Evolutionary conservation across 768 basidiomycete species (phyloP), one percentile per base, ranked within the genome.

Genomic region (Crassisporium funariophilum): DNA sequence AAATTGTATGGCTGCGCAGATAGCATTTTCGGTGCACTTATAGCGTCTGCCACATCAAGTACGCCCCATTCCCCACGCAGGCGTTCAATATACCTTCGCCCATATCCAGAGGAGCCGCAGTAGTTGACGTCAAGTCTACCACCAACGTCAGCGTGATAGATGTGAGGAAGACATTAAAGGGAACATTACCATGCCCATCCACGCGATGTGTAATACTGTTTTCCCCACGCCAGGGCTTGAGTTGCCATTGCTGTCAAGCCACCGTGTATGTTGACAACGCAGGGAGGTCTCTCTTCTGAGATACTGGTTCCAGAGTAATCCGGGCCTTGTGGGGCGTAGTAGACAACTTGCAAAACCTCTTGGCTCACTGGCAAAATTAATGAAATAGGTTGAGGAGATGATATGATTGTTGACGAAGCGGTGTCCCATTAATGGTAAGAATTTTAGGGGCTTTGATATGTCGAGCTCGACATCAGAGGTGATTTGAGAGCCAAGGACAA

Each of bases 41-140:
- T 78, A 46, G 77, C 77, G 60, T 91, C 89, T 16, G 73, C 64
- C 1, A 84, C 75, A 54, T 91, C 88, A 7, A 82, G 75, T 16
- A 87, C 53, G 4, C 88, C 88, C 88, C 88, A 91, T 8, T 77
- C 64, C 4, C 73, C 76, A 33, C 68, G 66, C 2, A 90, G 77
- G 12, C 84, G 77, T 43, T 74, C 72, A 49, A 77, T 78, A 58
- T 86, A 90, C 38, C 68, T 65, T 4, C 84, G 75, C 0, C 88
- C 88, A 56, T 83, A 88, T 0, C 87, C 83, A 5, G 78, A 77
- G 1, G 83, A 84, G 1, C 88, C 88, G 1, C 84, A 76, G 50
- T 88, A 83, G 53, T 90, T 84, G 35, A 90, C 84, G 45, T 84
- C 83, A 25, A 85, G 50, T 77, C 84, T 79, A 48, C 39, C 29